Evolutionary conservation across 2,329 filamentous ascomycete genomes (phyloP).

Genomic region (Colletotrichum camelliae): DNA sequence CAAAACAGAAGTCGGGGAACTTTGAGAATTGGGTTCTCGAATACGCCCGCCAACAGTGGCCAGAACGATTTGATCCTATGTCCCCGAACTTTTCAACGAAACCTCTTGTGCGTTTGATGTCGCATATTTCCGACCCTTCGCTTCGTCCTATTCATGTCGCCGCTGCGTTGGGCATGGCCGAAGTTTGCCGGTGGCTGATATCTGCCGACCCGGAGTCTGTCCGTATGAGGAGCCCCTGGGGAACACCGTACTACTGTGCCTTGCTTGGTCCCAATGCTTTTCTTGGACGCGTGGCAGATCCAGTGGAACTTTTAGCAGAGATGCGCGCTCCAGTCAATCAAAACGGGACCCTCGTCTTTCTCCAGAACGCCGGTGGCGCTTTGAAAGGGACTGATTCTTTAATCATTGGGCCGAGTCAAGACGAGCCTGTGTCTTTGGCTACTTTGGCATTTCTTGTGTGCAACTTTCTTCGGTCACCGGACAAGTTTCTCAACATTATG

Average conservation of each 20-base stretch:
- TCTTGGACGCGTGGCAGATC: constrained; percentile 21
- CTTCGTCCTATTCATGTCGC: constrained; percentile 39
- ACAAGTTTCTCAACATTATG: neutral
- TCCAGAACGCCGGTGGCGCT: constrained; percentile 28
- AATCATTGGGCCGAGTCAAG: neutral
- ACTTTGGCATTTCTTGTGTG: constrained; percentile 8
- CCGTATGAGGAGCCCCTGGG: constrained; percentile 28
- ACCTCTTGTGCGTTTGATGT: constrained; percentile 32
- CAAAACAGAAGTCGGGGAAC: constrained; percentile 27
- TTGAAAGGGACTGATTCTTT: neutral
- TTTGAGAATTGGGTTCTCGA: constrained; percentile 43
- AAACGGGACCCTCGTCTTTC: constrained; percentile 29
- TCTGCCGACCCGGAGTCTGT: constrained; percentile 9
- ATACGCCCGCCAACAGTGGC: constrained; percentile 34
- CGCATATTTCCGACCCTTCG: constrained; percentile 30
- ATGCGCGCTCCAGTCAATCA: neutral
- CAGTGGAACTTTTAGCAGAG: neutral
- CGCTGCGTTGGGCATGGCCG: constrained; percentile 35
- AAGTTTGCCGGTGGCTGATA: constrained; percentile 28
- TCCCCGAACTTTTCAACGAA: constrained; percentile 24
- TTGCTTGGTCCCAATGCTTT: constrained; percentile 35
- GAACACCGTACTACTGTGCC: constrained; percentile 38
- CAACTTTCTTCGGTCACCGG: neutral
- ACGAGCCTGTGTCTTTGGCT: neutral
- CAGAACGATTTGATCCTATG: constrained; percentile 24